Evolutionary conservation across 2,329 filamentous ascomycete genomes (phyloP).

Genomic region (Neofusicoccum ribis): DNA sequence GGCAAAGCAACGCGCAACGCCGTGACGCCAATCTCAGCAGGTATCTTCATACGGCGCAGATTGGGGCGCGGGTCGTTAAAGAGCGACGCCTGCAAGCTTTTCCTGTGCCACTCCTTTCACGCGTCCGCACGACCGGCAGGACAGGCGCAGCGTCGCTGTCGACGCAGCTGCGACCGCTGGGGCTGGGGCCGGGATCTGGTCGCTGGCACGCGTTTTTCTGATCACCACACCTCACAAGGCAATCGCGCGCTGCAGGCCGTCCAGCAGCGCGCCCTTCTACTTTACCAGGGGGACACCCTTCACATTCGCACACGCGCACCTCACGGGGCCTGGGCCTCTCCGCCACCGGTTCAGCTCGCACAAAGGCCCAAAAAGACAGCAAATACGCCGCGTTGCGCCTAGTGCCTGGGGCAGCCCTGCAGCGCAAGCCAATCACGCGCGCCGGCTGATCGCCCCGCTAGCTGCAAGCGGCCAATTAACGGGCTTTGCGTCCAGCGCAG

Average conservation of each 20-base stretch:
- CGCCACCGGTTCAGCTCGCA: conserved; percentile 16
- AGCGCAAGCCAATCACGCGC: neutral
- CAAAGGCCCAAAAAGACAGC: conserved; percentile 10
- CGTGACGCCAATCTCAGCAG: conserved; percentile 15
- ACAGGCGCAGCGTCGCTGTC: conserved; percentile 13
- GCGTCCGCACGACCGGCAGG: conserved; percentile 12
- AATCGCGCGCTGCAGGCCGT: conserved; percentile 17
- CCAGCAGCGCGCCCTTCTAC: conserved; percentile 14
- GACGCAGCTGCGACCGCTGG: conserved; percentile 15
- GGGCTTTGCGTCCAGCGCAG: neutral
- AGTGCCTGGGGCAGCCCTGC: conserved; percentile 10
- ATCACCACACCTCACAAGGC: conserved; percentile 15
- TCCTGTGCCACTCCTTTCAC: conserved; percentile 15
- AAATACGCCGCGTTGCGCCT: conserved; percentile 14
- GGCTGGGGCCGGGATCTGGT: conserved; percentile 15
- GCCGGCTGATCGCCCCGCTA: neutral
- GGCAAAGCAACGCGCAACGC: conserved; percentile 19
- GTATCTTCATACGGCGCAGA: conserved; percentile 17
- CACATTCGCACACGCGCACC: conserved; percentile 8
- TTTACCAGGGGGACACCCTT: conserved; percentile 12
- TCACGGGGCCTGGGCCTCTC: conserved; percentile 14
- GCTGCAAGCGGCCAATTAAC: conserved; percentile 8
- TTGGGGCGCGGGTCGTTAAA: conserved; percentile 7
- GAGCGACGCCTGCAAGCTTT: conserved; percentile 5
- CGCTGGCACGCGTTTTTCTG: conserved; percentile 15